Conservation (phyloP, 768 basidiomycete genomes). For the Hygrocybe punicea region DNA sequence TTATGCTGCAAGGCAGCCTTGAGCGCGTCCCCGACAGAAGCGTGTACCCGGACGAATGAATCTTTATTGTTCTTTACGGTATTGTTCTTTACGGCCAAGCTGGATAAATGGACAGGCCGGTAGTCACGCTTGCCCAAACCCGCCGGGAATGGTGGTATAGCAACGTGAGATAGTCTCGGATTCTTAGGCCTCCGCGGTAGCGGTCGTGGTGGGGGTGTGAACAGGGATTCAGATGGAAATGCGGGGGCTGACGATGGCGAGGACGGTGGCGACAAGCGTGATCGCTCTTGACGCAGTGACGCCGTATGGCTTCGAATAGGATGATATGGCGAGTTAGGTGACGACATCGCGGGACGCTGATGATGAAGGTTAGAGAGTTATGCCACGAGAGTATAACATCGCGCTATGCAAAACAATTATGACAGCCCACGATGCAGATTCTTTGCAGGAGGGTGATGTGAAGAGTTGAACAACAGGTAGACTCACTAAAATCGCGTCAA, state of each 20-base stretch:
- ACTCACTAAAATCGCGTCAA: constrained; percentile 5
- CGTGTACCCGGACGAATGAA: background rate
- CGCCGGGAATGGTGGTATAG: constrained; percentile 2
- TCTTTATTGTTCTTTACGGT: background rate
- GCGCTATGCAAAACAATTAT: too few relatives aligned
- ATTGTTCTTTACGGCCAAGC: background rate
- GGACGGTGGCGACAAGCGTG: background rate
- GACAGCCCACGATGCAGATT: too few relatives aligned
- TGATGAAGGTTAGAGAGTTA: background rate
- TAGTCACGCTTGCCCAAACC: constrained; percentile 1
- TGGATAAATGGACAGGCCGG: background rate
- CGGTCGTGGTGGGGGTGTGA: background rate
- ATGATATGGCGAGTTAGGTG: too few relatives aligned
- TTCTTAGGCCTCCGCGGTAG: background rate
- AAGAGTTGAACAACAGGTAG: background rate
- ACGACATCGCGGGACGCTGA: background rate
- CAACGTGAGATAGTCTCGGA: background rate
- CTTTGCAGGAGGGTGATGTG: background rate
- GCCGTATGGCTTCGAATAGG: too few relatives aligned
- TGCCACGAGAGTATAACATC: too few relatives aligned
- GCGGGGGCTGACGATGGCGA: background rate
- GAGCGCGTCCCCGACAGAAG: background rate
- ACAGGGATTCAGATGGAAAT: background rate
- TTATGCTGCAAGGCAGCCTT: background rate
- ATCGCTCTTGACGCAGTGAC: background rate